A percentile compares a stretch with the other conserved stretches of the same genome.
Conservation (phyloP, 805 yeast genomes). For the Schizosaccharomyces lindneri region DNA sequence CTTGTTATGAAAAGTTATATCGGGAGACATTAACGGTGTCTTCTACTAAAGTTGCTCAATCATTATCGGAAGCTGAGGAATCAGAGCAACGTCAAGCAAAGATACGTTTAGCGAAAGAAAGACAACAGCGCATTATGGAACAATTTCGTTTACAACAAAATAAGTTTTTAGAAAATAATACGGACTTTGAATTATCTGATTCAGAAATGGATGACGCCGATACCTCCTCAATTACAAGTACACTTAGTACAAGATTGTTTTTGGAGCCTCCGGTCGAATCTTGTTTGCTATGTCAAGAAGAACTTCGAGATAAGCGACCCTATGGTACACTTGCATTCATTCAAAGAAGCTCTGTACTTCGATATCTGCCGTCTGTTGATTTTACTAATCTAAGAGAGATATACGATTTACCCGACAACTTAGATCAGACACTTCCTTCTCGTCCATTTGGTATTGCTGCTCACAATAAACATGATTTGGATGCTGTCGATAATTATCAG, state of each 20-base stretch:
- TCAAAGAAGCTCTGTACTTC: conserved; percentile 12
- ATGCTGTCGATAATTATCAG: background rate
- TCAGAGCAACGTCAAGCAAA: conserved; percentile 20
- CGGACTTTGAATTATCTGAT: conserved; percentile 14
- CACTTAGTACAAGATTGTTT: conserved; percentile 22
- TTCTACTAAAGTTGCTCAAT: background rate
- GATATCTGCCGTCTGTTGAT: conserved; percentile 15
- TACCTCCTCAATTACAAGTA: background rate
- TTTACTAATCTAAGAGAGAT: conserved; percentile 41
- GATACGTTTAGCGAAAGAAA: conserved; percentile 41
- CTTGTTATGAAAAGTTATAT: background rate
- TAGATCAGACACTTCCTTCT: conserved; percentile 9
- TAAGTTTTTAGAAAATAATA: conserved; percentile 37
- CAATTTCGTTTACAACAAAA: conserved; percentile 60
- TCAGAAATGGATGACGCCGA: conserved; percentile 5
- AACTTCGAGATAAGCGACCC: conserved; percentile 35
- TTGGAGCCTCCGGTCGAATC: conserved; percentile 29
- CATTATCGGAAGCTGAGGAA: background rate
- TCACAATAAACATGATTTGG: background rate
- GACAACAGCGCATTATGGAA: conserved; percentile 48
- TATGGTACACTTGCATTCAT: conserved; percentile 53
- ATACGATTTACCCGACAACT: conserved; percentile 27
- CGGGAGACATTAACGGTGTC: background rate
- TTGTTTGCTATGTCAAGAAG: conserved; percentile 65
- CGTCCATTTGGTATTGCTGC: background rate